Percentiles rank a stretch among this genome's conserved stretches.
phyloP scores from a whole-genome alignment of 352 stramenopile genomes.

The Globisporangium cederbergense region DNA sequence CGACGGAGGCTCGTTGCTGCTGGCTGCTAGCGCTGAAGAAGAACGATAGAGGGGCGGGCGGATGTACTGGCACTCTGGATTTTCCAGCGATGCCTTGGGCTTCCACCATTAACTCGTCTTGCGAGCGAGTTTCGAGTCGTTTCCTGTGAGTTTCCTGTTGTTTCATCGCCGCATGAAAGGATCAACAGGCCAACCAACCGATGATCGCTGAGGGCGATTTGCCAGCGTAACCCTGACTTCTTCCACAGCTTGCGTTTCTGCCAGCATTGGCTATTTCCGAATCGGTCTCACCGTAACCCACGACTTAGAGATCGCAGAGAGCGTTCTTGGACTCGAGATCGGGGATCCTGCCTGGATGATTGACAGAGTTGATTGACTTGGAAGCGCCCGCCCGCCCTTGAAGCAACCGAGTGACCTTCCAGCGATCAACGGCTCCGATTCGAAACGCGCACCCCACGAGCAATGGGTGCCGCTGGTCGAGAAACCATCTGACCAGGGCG shows the following conservation, averaged over 20 bases:
- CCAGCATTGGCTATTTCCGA: not conserved
- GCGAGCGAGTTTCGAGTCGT: constrained; percentile 1
- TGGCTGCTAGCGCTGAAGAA: constrained; percentile 7
- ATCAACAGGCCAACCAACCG: not conserved
- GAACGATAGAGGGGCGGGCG: constrained; percentile 4
- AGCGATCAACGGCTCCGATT: constrained; percentile 4
- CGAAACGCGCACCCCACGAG: not conserved
- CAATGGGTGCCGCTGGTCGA: too few species aligned
- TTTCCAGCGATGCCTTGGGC: constrained; percentile 1
- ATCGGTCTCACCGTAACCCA: not conserved
- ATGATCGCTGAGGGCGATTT: not conserved
- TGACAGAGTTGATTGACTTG: not conserved
- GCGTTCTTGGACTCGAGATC: not conserved
- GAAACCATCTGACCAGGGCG: not conserved
- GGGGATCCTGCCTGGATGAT: not conserved
- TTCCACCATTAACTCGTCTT: not conserved
- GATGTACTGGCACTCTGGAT: constrained; percentile 7
- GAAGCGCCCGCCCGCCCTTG: not conserved
- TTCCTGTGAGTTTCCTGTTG: not conserved
- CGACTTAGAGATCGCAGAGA: not conserved
- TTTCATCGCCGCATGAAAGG: not conserved
- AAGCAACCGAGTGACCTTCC: not conserved
- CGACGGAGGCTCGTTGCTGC: constrained; percentile 2
- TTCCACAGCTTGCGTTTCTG: not conserved
- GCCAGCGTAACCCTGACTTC: not conserved